Base-by-base conservation (phyloP, 2,329 filamentous ascomycete genomes). In the Sporothrix humicola region DNA sequence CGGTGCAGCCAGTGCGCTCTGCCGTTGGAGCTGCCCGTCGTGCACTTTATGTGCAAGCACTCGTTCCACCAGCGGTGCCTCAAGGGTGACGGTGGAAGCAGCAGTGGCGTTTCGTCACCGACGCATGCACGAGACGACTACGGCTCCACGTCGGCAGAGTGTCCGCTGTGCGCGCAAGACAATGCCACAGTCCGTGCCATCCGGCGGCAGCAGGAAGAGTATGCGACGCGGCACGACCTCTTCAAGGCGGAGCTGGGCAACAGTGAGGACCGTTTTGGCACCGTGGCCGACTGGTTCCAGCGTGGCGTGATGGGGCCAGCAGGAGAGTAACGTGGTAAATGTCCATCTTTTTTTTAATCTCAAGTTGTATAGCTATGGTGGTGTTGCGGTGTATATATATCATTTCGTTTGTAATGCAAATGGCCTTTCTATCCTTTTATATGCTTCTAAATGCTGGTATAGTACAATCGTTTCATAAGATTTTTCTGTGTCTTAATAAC, bases 21-120 rank as follows among this genome's bases (percentile, higher is more conserved):
- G 52, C 87, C 89, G 37, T 86, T 98, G 20, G 95, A 98, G 77
- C 85, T 98, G 13, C 96, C 96, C 0, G 93, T 91, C 0, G 95
- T 99, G 66, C 96, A 99, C 80, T 99, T 99, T 81, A 83, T 99
- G 76, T 99, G 96, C 85, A 97, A 97, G 81, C 96, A 99, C 81
- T 95, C 92, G 75, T 99, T 98, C 85, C 96, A 99, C 80, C 93
- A 97, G 83, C 88, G 93, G 63, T 99, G 95, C 81, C 84, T 99
- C 79, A 83, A 86, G 70, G 81, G 81, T 13, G 84, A 83, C 1
- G 82, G 81, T 48, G 74, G 73, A 12, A 76, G 76, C 8, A 74
- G 75, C 0, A 83, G 83, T 44, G 75, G 52, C 85, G 85, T 12
- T 90, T 91, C 70, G 87, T 65, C 72, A 13, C 65, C 65, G 50